Base-by-base conservation (phyloP, 768 basidiomycete genomes). In the Lepiota brunneoincarnata region DNA sequence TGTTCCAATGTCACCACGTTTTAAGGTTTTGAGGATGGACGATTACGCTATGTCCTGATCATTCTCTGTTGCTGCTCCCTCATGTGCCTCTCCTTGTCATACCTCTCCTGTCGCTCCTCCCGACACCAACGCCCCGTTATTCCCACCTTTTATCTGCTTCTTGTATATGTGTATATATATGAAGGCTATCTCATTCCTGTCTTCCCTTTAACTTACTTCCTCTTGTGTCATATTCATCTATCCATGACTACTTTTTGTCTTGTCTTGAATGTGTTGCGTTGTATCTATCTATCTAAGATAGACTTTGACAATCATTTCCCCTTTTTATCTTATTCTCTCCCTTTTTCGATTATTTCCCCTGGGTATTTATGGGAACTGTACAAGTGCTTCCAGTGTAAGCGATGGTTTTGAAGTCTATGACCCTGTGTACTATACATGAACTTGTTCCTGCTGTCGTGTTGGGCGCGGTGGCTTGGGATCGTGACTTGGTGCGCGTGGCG, bases 371-470 rank as follows among this genome's bases (percentile, higher is more conserved):
- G 9, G 39, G 40, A 35, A 42, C 50, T 18, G 17, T 7, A 17
- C 17, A 40, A 50, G 49, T 40, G 24, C 39, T 42, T 39, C 18
- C 31, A 43, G 48, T 49, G 48, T 49, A 49, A 49, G 14, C 20
- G n/a, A n/a, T n/a, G n/a, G n/a, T 39, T 36, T 15, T 49, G 49
- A 39, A 50, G 31, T 31, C 31, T 10, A 40, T n/a, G n/a, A 50
- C 24, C 17, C 21, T 31, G 23, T 24, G 31, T 39, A 28, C 21
- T 26, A 11, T 26, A 5, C 24, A 26, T 39, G 38, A 60, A 40
- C 24, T 12, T 57, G 39, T 46, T 51, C 21, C 41, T 49, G 55
- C 47, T 51, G 40, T 60, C 34, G 39, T 21, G 17, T 49, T 43
- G n/a, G n/a, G n/a, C n/a, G n/a, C n/a, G 2, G 20, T 21, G 11